Percentiles rank a stretch among this genome's conserved stretches.
Conservation (phyloP, 345 rosid species). For the Psidium guajava region DNA sequence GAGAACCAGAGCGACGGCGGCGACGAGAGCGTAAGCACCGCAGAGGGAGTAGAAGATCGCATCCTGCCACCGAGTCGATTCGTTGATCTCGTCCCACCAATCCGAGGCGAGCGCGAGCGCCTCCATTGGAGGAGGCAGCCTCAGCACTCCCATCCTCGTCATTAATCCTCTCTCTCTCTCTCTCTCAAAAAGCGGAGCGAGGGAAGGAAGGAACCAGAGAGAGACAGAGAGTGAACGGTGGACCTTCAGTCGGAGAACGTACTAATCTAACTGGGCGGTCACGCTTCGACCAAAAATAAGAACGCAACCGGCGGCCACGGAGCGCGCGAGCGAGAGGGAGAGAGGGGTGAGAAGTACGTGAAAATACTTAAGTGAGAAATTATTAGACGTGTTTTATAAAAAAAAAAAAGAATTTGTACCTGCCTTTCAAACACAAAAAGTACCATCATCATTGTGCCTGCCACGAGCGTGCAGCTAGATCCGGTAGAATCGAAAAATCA, state of each 20-base stretch:
- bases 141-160: neutral
- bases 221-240: neutral
- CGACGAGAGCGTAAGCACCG: conserved; percentile 33
- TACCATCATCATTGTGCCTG: no score
- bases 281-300: no score
- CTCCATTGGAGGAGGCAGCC: neutral
- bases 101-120: neutral
- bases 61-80: conserved; percentile 34
- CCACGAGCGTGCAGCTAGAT: no score
- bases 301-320: no score
- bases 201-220: neutral
- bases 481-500: no score
- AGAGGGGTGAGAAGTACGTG: no score
- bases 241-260: no score
- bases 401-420: no score
- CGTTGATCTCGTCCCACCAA: conserved; percentile 45
- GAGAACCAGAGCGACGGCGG: conserved; percentile 31
- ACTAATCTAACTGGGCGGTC: neutral
- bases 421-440: no score
- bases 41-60: conserved; percentile 31
- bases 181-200: neutral
- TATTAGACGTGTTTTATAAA: no score
- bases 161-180: neutral
- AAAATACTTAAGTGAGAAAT: no score
- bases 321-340: no score